These are phyloP conservation scores for Bombardia bombarda DNA, from an alignment of 495 filamentous ascomycete genomes.

Conservation along the genomic window DNA sequence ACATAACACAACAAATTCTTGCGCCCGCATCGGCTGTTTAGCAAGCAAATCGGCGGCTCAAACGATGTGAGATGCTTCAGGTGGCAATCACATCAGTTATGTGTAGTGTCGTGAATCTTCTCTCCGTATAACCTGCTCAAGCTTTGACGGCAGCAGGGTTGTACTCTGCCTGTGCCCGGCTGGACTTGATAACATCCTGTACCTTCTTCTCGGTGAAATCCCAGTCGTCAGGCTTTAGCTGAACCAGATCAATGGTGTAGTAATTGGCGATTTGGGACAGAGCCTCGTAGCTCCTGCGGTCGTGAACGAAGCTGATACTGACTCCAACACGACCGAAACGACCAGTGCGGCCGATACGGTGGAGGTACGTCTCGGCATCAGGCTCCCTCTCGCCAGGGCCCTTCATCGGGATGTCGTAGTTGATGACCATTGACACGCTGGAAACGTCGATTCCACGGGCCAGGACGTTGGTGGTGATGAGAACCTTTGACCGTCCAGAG, in stretches of 20 bases:
- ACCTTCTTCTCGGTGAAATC: slow-evolving; percentile 75
- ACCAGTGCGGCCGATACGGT: slow-evolving; percentile 95
- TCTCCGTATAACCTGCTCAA: no score
- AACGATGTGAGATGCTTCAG: no score
- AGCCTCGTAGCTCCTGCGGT: slow-evolving; percentile 64
- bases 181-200: slow-evolving; percentile 76
- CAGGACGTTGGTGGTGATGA: slow-evolving; percentile 96
- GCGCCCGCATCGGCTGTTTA: no score
- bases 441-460: slow-evolving; percentile 96
- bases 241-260: slow-evolving; percentile 49
- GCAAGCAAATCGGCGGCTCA: no score
- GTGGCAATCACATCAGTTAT: no score
- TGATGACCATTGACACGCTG: slow-evolving; percentile 94
- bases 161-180: slow-evolving; percentile 56
- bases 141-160: no score
- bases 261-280: slow-evolving; percentile 68
- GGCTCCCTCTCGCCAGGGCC: slow-evolving; percentile 42
- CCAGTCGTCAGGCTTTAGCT: slow-evolving; percentile 61
- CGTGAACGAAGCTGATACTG: slow-evolving; percentile 82
- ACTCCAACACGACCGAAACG: slow-evolving; percentile 97
- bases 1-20: background rate
- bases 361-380: slow-evolving; percentile 91
- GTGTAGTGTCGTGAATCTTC: no score
- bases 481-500: slow-evolving; percentile 79
- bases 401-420: slow-evolving; percentile 74